These are phyloP conservation scores for Candida endomychidarum DNA, from an alignment of 805 yeast species.

Conservation along the genomic window DNA sequence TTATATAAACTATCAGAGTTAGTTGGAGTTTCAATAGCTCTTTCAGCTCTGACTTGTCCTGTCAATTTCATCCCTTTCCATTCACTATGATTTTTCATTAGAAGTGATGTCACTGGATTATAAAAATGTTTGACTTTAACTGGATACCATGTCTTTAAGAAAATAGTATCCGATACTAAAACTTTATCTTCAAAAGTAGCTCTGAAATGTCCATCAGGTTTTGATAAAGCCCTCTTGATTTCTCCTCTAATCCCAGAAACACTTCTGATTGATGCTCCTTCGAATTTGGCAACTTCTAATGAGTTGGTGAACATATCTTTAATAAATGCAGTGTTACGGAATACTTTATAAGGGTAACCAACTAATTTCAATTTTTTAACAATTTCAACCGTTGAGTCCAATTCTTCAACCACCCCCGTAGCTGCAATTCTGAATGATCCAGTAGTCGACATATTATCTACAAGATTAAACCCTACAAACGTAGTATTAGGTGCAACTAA, in stretches of 20 bases:
- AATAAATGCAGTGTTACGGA: conserved; percentile 94
- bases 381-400: conserved; percentile 85
- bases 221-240: conserved; percentile 88
- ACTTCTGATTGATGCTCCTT: conserved; percentile 95
- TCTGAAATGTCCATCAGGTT: conserved; percentile 93
- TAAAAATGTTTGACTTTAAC: conserved; percentile 86
- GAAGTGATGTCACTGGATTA: conserved; percentile 92
- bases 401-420: conserved; percentile 93
- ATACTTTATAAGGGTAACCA: conserved; percentile 91
- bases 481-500: conserved; percentile 96
- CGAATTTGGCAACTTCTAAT: conserved; percentile 94
- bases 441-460: conserved; percentile 78
- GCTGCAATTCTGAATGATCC: conserved; percentile 94
- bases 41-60: conserved; percentile 85
- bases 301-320: conserved; percentile 94
- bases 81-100: conserved; percentile 71
- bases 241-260: conserved; percentile 98
- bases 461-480: conserved; percentile 90
- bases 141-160: conserved; percentile 96
- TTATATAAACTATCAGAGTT: conserved; percentile 50
- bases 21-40: conserved; percentile 62
- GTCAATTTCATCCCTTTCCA: conserved; percentile 98
- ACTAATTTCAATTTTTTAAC: conserved; percentile 94
- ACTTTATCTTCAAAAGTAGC: conserved; percentile 97
- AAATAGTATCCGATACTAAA: conserved; percentile 83